A percentile compares a stretch with the other conserved stretches of the same genome.
These are phyloP conservation scores for Adansonia madagascariensis DNA, from an alignment of 441 rosid genomes.

Conservation along the genomic window DNA sequence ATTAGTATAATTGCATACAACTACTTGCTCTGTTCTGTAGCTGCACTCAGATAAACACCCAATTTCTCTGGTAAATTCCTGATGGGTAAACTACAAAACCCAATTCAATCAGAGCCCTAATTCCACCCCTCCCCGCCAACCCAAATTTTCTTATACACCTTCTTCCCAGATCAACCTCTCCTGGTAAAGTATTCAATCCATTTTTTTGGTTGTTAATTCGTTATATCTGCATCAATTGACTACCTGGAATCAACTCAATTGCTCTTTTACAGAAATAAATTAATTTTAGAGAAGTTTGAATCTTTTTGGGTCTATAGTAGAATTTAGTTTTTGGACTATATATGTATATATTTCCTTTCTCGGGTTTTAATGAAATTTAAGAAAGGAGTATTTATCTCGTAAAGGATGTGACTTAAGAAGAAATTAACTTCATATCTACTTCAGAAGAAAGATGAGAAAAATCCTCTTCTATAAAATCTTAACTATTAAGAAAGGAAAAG, in stretches of 20 bases:
- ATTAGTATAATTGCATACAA: background rate
- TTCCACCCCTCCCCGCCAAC: too few species aligned
- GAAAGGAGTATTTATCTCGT: background rate
- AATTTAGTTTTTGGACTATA: background rate
- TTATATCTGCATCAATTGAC: slow-evolving; percentile 3
- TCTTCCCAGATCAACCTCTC: background rate
- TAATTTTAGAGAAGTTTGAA: background rate
- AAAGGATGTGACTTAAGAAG: slow-evolving; percentile 8
- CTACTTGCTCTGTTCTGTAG: background rate
- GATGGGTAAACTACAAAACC: background rate
- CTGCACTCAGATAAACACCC: background rate
- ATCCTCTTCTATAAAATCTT: background rate
- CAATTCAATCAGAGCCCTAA: background rate
- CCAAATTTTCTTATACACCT: background rate
- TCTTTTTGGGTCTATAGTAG: background rate
- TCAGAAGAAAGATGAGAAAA: background rate
- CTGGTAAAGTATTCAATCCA: slow-evolving; percentile 1
- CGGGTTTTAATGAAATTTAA: background rate
- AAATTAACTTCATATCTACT: slow-evolving; percentile 1
- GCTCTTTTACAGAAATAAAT: background rate
- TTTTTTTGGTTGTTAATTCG: background rate
- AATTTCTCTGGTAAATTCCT: slow-evolving; percentile 6
- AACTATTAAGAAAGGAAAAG: background rate
- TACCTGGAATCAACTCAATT: background rate
- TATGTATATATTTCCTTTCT: background rate